Base-by-base conservation (phyloP, 1,139 yeast species). In the Kodamaea alishanica region DNA sequence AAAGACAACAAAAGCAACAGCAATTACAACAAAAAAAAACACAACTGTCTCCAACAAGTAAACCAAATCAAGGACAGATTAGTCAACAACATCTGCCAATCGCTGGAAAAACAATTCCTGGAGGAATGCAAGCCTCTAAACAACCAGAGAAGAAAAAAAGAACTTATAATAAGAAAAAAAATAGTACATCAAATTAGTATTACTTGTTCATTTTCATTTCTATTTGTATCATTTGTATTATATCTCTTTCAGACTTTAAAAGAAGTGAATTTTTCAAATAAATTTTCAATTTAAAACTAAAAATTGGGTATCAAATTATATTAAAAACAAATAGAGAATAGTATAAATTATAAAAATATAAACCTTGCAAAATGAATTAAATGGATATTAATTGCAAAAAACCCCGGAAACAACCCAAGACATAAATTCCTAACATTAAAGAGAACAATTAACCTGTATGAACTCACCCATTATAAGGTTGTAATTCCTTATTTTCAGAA, bases 1-100 rank as follows among this genome's bases (percentile, higher is more conserved):
- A 64, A 40, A 55, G 65, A 35, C 58, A 58, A 33, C 63, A 57
- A 39, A 60, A 56, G 42, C 50, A 34, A 9, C 48, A 46, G 27
- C 52, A 45, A 24, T 42, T 37, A 24, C 49, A 38, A 22, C 48
- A 43, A 30, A 37, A 40, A 24, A 43, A 42, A 11, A 40, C 42
- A 34, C 49, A 40, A 36, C 31, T 49, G 40, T 37, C 55, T 36
- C 38, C 49, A 33, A 35, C 50, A 44, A 29, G 38, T 25, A 35
- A 34, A 26, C 34, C 32, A 31, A 32, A 33, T 12, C 35, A 34
- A 9, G 37, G 33, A 4, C 50, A 46, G 23, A 40, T 48, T 32
- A 41, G 43, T 26, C 48, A 37, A 24, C 48, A 39, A 24, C 47
- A 45, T 32, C 37, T 44, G 26, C 49, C 48, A 38, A 42, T 52